Evolutionary conservation across 306 rosid species (phyloP), one percentile per base, ranked within the genome.

Genomic region (Cucurbita moschata): DNA sequence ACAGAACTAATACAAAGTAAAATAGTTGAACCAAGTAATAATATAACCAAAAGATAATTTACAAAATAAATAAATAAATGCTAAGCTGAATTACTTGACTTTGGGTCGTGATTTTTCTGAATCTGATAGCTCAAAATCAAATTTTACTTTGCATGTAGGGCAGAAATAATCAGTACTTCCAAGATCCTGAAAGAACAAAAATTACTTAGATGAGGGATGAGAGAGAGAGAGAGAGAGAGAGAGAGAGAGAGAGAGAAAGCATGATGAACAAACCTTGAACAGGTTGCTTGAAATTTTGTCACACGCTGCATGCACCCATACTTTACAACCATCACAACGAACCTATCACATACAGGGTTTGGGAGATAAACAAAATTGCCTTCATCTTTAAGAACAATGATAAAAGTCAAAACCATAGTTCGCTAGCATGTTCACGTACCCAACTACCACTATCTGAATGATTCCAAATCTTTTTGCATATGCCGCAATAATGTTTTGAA

Each of bases 281-380:
- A 71, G 88, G 76, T 85, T 87, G 80, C 88, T 86, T 77, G 95
- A 85, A 85, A 91, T 89, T 83, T 87, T 87, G 88, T 89, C 99
- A 10, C 99, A 95, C 80, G 87, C 99, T 1, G 97, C 96, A 10
- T 95, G 99, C 81, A 95, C 99, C 99, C 99, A 95, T 61, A 91
- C 97, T 81, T 88, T 91, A 81, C 99, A 95, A 77, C 99, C 97
- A 77, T 95, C 99, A 79, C 99, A 95, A 16, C 97, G 99, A 55
- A 95, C 99, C 99, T 95, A 81, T 81, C 76, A 57, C 64, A 75
- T 75, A 80, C 56, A 60, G 43, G 62, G 58, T 64, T 69, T 77
- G 16, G 50, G 64, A 73, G 54, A 65, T 77, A 35, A 37, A 71
- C 75, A 66, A 71, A 23, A 75, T 51, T 50, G 58, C 0, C 26